A percentile compares a stretch with the other conserved stretches of the same genome.
Evolutionary conservation across 305 asterid species (phyloP).

Genomic region (Fraxinus nigra): DNA sequence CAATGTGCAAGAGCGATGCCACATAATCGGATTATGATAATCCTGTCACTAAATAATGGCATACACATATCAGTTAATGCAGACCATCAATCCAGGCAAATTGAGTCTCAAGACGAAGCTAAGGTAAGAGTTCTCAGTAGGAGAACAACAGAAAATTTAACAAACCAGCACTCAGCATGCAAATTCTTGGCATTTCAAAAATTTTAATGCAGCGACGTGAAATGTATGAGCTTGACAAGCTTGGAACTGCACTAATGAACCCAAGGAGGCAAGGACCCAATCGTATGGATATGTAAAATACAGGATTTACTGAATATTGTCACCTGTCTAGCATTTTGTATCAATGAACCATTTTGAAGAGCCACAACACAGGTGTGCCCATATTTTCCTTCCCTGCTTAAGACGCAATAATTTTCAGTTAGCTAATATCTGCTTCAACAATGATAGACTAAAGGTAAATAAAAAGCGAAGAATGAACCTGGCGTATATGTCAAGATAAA

Average conservation of each 20-base stretch:
- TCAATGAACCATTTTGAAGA: constrained; percentile 77
- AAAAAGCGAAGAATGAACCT: constrained; percentile 45
- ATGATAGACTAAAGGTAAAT: constrained; percentile 4
- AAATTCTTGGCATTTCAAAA: background rate
- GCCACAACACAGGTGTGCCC: constrained; percentile 88
- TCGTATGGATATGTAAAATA: too few species aligned
- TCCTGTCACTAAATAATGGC: background rate
- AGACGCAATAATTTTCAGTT: constrained; percentile 25
- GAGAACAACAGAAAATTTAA: background rate
- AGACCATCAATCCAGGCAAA: constrained; percentile 4
- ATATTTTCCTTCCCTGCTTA: constrained; percentile 82
- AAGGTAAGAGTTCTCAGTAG: background rate
- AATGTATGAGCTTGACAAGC: background rate
- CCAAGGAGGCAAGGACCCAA: too few species aligned
- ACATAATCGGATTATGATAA: background rate
- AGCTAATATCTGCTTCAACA: constrained; percentile 12
- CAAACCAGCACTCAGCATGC: background rate
- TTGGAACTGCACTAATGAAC: background rate
- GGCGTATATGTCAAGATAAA: constrained; percentile 79
- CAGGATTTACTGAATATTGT: constrained; percentile 12
- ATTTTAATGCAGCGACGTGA: background rate
- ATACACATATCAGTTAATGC: background rate
- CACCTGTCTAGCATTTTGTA: constrained; percentile 64
- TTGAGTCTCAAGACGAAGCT: constrained; percentile 2
- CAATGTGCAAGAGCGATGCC: background rate